These are phyloP conservation scores for Blumeria hordei DNA, from an alignment of 2,329 filamentous ascomycete genomes.

Conservation along the genomic window DNA sequence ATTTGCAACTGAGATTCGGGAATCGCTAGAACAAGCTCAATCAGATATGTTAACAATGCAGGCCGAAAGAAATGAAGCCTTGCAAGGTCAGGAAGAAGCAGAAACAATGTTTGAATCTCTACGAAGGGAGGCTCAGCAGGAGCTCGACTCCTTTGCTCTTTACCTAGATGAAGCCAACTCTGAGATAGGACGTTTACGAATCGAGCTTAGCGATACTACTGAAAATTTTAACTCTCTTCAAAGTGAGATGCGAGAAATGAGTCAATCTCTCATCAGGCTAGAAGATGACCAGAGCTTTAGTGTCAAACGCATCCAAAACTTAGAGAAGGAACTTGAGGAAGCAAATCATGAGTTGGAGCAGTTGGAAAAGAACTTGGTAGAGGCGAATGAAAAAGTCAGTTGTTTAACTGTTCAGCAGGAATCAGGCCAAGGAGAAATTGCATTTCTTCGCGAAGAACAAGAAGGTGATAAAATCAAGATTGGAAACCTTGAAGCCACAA, in stretches of 20 bases:
- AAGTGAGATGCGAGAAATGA: slow-evolving; percentile 78
- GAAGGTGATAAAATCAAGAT: slow-evolving; percentile 96
- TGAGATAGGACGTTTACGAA: slow-evolving; percentile 43
- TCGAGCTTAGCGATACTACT: slow-evolving; percentile 48
- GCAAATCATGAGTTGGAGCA: slow-evolving; percentile 71
- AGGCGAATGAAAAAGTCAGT: slow-evolving; percentile 70
- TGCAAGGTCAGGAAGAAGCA: slow-evolving; percentile 34
- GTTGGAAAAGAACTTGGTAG: slow-evolving; percentile 60
- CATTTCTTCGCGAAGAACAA: slow-evolving; percentile 88
- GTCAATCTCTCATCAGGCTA: slow-evolving; percentile 60
- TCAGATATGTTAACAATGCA: slow-evolving; percentile 61
- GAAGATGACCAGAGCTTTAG: slow-evolving; percentile 77
- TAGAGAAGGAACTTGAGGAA: slow-evolving; percentile 63
- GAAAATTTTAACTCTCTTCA: slow-evolving; percentile 86
- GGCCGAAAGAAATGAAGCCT: slow-evolving; percentile 63
- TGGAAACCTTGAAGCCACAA: slow-evolving; percentile 64
- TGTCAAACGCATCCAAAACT: slow-evolving; percentile 50
- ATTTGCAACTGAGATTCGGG: slow-evolving; percentile 38
- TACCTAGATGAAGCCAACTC: slow-evolving; percentile 50
- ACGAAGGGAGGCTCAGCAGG: slow-evolving; percentile 37
- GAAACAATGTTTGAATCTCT: slow-evolving; percentile 37
- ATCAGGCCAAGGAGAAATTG: slow-evolving; percentile 76
- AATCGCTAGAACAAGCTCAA: slow-evolving; percentile 56
- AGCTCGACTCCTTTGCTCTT: slow-evolving; percentile 40
- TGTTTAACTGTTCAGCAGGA: slow-evolving; percentile 78